Evolutionary conservation across 352 stramenopile genomes (phyloP).

Genomic region (Globisporangium megalacanthum): DNA sequence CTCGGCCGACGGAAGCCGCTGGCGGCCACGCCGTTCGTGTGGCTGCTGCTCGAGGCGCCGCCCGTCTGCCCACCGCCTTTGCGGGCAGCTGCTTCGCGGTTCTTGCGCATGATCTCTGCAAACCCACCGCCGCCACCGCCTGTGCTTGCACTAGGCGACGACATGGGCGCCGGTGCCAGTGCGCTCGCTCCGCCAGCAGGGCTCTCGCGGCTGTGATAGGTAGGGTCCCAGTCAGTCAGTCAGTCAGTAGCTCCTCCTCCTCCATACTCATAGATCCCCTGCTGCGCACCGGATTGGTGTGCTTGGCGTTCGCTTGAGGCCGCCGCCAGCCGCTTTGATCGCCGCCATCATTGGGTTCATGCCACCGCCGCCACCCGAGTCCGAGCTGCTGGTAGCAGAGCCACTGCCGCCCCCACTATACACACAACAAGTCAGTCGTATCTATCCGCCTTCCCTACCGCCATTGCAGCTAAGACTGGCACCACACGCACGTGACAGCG

Average conservation of each 20-base stretch:
- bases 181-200: not conserved
- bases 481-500: conserved; percentile 22
- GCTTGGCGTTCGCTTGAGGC: conserved; percentile 48
- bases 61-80: conserved; percentile 22
- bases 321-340: conserved; percentile 55
- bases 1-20: conserved; percentile 11
- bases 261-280: not conserved
- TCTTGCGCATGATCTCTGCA: conserved; percentile 89
- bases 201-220: conserved; percentile 6
- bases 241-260: not conserved
- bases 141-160: conserved; percentile 13
- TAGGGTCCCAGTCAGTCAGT: not conserved
- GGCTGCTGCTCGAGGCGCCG: conserved; percentile 9
- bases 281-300: conserved; percentile 19
- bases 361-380: conserved; percentile 21
- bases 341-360: conserved; percentile 69
- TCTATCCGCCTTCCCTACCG: no score
- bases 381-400: not conserved
- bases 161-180: not conserved
- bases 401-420: conserved; percentile 4
- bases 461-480: not conserved
- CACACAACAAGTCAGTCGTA: not conserved
- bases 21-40: conserved; percentile 6
- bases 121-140: conserved; percentile 54
- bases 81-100: conserved; percentile 75